phyloP scores from a whole-genome alignment of 306 rosid species.

The Trifolium repens region DNA sequence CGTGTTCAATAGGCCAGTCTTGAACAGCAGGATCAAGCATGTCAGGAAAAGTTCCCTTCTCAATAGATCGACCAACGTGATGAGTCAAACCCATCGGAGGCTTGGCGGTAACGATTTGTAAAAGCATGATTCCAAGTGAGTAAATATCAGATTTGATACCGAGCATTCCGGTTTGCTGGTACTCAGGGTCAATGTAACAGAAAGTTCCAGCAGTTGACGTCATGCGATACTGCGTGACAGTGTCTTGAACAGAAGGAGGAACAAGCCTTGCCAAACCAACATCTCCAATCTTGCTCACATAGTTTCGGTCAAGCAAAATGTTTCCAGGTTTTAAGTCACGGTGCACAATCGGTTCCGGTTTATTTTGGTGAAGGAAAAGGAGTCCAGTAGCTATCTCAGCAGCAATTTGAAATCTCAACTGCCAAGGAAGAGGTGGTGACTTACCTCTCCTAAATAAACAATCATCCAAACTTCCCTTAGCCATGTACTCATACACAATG shows the following conservation, averaged over 20 bases:
- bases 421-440: conserved; percentile 80
- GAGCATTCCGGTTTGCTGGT: conserved; percentile 90
- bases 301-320: conserved; percentile 84
- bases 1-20: conserved; percentile 84
- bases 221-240: conserved; percentile 84
- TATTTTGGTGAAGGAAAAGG: conserved; percentile 81
- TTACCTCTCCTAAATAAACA: conserved; percentile 67
- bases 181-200: conserved; percentile 95
- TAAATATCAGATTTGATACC: conserved; percentile 88
- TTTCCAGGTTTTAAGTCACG: conserved; percentile 90
- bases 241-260: conserved; percentile 77
- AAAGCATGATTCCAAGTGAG: conserved; percentile 89
- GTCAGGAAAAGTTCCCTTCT: conserved; percentile 65
- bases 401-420: conserved; percentile 75
- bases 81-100: conserved; percentile 95
- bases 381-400: conserved; percentile 93
- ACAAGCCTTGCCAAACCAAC: conserved; percentile 99
- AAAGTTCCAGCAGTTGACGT: conserved; percentile 94
- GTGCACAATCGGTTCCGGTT: conserved; percentile 92
- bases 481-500: conserved; percentile 89
- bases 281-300: conserved; percentile 92
- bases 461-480: conserved; percentile 90
- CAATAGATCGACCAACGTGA: conserved; percentile 66
- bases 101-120: conserved; percentile 77
- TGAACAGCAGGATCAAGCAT: conserved; percentile 72